phyloP scores from a whole-genome alignment of 768 basidiomycete genomes.

The Phaffia tasmanica region DNA sequence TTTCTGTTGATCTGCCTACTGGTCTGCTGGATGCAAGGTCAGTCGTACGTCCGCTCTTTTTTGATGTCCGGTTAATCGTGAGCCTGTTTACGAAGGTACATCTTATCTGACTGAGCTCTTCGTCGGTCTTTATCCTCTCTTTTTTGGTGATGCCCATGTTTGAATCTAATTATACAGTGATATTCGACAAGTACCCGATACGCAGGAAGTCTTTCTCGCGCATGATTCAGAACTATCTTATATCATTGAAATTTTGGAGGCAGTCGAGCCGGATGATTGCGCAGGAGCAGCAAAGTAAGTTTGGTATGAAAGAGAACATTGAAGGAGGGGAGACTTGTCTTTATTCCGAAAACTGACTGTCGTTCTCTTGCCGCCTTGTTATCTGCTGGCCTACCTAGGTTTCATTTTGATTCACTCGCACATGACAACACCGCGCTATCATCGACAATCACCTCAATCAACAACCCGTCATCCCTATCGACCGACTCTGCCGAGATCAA shows the following conservation, averaged over 20 bases:
- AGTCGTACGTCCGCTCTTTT: conserved; percentile 32
- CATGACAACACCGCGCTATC: conserved; percentile 71
- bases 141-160: not conserved
- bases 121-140: not conserved
- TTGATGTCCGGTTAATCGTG: conserved; percentile 16
- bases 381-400: conserved; percentile 45
- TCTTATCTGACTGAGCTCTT: too few relatives aligned
- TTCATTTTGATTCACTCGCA: conserved; percentile 79
- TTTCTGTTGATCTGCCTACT: conserved; percentile 50
- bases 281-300: conserved; percentile 60
- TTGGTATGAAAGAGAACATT: too few relatives aligned
- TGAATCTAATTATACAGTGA: conserved; percentile 38
- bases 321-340: too few relatives aligned
- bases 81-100: not conserved
- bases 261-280: conserved; percentile 46
- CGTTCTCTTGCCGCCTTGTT: conserved; percentile 17
- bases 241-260: conserved; percentile 70
- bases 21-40: conserved; percentile 76
- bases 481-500: conserved; percentile 37
- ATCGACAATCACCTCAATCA: conserved; percentile 29
- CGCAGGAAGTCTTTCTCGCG: conserved; percentile 83
- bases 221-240: conserved; percentile 58
- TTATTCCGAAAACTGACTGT: not conserved
- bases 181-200: conserved; percentile 80
- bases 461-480: conserved; percentile 35